These are phyloP conservation scores for Starmera pachycereana DNA, from an alignment of 805 yeast species.

Conservation along the genomic window DNA sequence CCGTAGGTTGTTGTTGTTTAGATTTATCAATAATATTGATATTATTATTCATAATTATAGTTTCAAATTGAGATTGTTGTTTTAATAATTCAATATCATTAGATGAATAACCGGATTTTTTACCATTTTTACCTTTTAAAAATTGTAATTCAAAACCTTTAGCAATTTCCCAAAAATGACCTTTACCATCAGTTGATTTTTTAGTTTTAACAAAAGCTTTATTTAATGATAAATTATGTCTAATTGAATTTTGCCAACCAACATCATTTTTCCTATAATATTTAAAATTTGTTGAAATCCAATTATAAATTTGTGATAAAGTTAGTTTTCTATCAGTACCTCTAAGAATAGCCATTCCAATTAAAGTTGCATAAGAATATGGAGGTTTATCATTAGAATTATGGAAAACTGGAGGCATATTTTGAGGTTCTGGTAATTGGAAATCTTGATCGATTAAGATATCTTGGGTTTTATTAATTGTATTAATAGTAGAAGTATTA, in stretches of 20 bases:
- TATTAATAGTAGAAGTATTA: neutral
- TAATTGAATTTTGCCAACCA: conserved; percentile 95
- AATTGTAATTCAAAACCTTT: conserved; percentile 78
- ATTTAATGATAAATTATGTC: conserved; percentile 83
- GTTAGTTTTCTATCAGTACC: conserved; percentile 67
- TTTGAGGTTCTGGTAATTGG: conserved; percentile 12
- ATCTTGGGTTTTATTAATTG: conserved; percentile 1
- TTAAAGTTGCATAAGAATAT: conserved; percentile 85
- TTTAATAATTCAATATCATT: conserved; percentile 1
- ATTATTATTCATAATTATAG: no score
- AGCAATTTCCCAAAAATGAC: conserved; percentile 86
- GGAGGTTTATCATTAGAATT: conserved; percentile 59
- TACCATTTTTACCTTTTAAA: conserved; percentile 47
- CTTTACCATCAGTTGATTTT: conserved; percentile 79
- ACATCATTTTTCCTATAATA: conserved; percentile 79
- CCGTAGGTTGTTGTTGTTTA: neutral
- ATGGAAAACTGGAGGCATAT: conserved; percentile 15
- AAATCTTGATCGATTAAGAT: neutral
- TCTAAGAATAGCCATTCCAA: conserved; percentile 85
- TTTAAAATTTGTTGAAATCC: conserved; percentile 83
- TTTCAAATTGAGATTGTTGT: conserved; percentile 1
- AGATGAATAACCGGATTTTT: conserved; percentile 14
- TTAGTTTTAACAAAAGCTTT: conserved; percentile 89
- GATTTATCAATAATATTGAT: neutral
- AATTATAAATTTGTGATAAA: conserved; percentile 73